Evolutionary conservation across 768 basidiomycete species (phyloP).

Genomic region (Collybia sp.): DNA sequence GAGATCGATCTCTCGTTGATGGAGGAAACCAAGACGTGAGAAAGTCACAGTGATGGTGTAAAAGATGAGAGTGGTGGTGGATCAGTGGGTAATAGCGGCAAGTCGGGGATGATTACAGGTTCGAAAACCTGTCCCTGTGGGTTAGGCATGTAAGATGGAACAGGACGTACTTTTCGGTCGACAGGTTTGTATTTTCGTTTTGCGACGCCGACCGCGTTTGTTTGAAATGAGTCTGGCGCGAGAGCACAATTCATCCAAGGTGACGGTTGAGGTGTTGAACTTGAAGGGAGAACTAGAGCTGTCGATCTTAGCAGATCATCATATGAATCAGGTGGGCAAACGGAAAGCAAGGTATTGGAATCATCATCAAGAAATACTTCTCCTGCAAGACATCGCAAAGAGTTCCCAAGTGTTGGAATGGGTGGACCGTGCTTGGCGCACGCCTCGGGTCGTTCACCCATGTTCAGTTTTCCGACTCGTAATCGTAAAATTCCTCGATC

Average conservation of each 20-base stretch:
- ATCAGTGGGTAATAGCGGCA: slow-evolving; percentile 2
- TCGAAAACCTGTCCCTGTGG: slow-evolving; percentile 11
- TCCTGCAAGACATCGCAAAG: slow-evolving; percentile 6
- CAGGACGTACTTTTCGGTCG: slow-evolving; percentile 17
- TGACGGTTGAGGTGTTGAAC: background rate
- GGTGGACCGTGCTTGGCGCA: slow-evolving; percentile 1
- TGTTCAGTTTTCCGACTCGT: slow-evolving; percentile 9
- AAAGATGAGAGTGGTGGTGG: slow-evolving; percentile 5
- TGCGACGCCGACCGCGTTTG: background rate
- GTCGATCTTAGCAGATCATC: slow-evolving; percentile 4
- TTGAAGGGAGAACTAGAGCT: slow-evolving; percentile 1
- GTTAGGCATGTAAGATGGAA: slow-evolving; percentile 19
- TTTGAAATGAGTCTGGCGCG: background rate
- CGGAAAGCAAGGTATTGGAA: slow-evolving; percentile 2
- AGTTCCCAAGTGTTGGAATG: slow-evolving; percentile 9
- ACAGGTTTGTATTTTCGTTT: slow-evolving; percentile 16
- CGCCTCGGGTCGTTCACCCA: slow-evolving; percentile 4
- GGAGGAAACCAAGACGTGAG: slow-evolving; percentile 7
- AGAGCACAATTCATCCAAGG: slow-evolving; percentile 9
- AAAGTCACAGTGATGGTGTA: slow-evolving; percentile 3
- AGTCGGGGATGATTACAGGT: slow-evolving; percentile 10
- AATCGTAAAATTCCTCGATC: background rate
- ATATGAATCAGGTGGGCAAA: slow-evolving; percentile 8
- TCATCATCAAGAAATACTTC: slow-evolving; percentile 3
- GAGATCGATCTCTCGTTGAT: slow-evolving; percentile 11